These are phyloP conservation scores for Pisolithus microcarpus DNA, from an alignment of 768 basidiomycete species.

Conservation along the genomic window DNA sequence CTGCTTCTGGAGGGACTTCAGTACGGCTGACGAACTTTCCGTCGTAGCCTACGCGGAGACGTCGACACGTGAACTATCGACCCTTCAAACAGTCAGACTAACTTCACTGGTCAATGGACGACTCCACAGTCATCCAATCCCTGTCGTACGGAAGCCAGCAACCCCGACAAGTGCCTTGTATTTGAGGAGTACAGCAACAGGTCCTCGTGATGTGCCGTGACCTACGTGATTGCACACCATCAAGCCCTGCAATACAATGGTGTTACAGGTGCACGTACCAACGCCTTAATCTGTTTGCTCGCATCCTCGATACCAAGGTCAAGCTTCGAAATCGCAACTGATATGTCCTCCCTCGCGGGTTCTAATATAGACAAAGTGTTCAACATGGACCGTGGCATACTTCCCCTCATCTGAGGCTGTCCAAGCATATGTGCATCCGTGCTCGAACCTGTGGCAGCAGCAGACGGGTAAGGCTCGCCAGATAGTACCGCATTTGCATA, in stretches of 20 bases:
- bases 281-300: constrained; percentile 76
- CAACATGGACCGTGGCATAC: background rate
- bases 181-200: constrained; percentile 77
- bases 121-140: constrained; percentile 70
- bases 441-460: background rate
- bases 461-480: constrained; percentile 61
- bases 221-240: constrained; percentile 36
- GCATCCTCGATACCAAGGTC: constrained; percentile 88
- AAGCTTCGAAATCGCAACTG: constrained; percentile 81
- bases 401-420: constrained; percentile 18
- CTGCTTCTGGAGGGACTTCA: constrained; percentile 59
- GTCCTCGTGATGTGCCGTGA: constrained; percentile 75
- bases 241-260: background rate
- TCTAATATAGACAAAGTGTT: constrained; percentile 33
- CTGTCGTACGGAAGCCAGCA: constrained; percentile 56
- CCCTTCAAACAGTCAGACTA: background rate
- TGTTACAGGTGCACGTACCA: constrained; percentile 45
- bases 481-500: constrained; percentile 90
- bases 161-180: constrained; percentile 62
- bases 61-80: background rate
- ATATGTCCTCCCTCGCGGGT: constrained; percentile 77
- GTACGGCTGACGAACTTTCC: constrained; percentile 83
- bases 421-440: background rate
- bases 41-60: constrained; percentile 51
- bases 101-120: constrained; percentile 70